Evolutionary conservation across 2,329 filamentous ascomycete genomes (phyloP), one percentile per base, ranked within the genome.

Genomic region (Curvularia eragrostidis): DNA sequence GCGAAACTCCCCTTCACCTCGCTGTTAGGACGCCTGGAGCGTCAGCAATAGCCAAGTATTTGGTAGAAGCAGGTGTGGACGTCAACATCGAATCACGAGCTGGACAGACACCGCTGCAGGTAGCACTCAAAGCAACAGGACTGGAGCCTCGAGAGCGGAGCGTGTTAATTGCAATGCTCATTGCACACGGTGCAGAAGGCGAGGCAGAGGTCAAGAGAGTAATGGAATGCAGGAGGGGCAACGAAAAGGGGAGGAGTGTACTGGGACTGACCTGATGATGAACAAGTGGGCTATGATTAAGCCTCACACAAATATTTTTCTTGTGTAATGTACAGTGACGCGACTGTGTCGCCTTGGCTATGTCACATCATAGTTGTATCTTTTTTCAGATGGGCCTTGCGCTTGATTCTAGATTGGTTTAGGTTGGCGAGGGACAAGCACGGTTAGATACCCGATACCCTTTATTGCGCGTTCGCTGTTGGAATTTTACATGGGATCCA

Each of bases 1-100:
- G 70, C 12, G 73, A 75, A 48, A 75, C 73, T 15, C 67, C 73
- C 1, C 62, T 75, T 8, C 67, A 74, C 52, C 58, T 71, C n/a
- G 73, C 73, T 6, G 61, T 63, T n/a, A 69, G 59, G 38, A 71
- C 68, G 10, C 62, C 67, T 3, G 71, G 70, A 7, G 64, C 63
- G 9, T 70, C 65, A 48, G 48, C 62, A 28, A 66, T 72, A 4
- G 72, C 68, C 18, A 70, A 61, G 32, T 71, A 68, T 39, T 56
- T 75, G 21, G 48, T 73, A 8, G 72, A 74, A 26, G 62, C 61
- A 26, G 73, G 73, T 10, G 71, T 68, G 5, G 73, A 75, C 54
- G 69, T 75, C n/a, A 71, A 73, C 42, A 58, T 62, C 12, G 63
- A 66, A 26, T 57, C 66, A 8, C 58, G 65, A 19, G 61, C 68